Base-by-base conservation (phyloP, 768 basidiomycete species). In the Rhizopogon roseolus region DNA sequence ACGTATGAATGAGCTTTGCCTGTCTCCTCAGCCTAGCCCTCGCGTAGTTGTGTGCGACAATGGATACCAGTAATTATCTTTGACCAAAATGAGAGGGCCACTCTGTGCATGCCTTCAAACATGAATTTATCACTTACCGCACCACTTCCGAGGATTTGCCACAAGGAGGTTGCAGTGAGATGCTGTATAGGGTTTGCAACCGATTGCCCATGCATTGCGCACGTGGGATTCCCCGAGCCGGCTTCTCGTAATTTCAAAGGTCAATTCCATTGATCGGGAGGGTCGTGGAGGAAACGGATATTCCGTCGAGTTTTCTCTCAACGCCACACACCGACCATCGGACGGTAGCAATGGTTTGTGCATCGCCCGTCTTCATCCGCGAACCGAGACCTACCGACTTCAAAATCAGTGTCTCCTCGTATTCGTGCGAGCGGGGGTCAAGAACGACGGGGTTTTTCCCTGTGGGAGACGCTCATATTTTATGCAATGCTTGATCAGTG, bases 191-290 rank as follows among this genome's bases (percentile, higher is more conserved):
- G 19, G 29, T 46, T 36, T 36, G 34, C 11, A 36, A 13, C 44
- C 19, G 6, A n/a, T 17, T 19, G 44, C 28, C 22, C 44, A 32
- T 32, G 44, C 13, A 6, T 32, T 29, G 1, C 45, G 13, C 46
- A 22, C 46, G 46, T 48, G 46, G 34, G 22, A 48, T 36, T 22
- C 57, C 69, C 57, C 50, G 60, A 59, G 55, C 41, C 57, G 56
- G 51, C 50, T 62, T 22, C 46, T 62, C 60, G 56, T 63, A 62
- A 62, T 62, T 39, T 38, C 58, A 56, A 66, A 67, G 61, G 57
- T 50, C 54, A 53, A 55, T 54, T 62, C 41, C 48, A 55, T 55
- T 54, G 57, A 65, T 63, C 58, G 60, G 58, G 53, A 49, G 48
- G 49, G 39, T 49, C 51, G 52, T 56, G 62, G 66, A 62, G 56